These are phyloP conservation scores for Petasospora fabianii DNA, from an alignment of 1,139 yeast genomes.

Conservation along the genomic window DNA sequence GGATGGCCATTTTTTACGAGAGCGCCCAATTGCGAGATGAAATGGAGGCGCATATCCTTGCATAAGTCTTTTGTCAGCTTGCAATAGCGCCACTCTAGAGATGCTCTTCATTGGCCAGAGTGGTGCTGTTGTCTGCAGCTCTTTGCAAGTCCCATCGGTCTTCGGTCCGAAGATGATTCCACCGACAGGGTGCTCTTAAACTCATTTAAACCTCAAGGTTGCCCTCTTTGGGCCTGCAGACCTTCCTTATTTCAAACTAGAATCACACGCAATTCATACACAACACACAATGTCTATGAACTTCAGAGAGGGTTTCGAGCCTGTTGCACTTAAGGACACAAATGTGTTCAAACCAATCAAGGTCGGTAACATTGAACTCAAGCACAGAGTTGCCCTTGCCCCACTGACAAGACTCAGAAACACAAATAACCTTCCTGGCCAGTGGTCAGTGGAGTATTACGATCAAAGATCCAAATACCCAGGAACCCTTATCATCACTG, in stretches of 20 bases:
- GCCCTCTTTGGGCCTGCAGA: neutral
- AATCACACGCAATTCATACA: neutral
- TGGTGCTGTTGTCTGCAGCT: no score
- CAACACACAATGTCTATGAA: constrained; percentile 2
- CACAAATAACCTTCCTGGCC: constrained; percentile 34
- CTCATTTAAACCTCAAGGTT: no score
- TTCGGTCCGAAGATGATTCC: no score
- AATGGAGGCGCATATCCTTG: neutral
- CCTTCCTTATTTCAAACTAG: neutral
- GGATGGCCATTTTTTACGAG: constrained; percentile 6
- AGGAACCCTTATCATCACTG: constrained; percentile 46
- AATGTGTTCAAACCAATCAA: constrained; percentile 43
- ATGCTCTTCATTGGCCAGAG: no score
- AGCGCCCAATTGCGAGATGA: constrained; percentile 7
- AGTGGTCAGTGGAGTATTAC: constrained; percentile 39
- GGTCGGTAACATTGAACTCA: constrained; percentile 36
- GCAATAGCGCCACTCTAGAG: no score
- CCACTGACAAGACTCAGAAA: constrained; percentile 50
- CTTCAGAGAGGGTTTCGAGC: constrained; percentile 10
- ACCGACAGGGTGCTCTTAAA: no score
- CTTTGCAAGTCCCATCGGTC: no score
- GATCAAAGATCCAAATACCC: constrained; percentile 47
- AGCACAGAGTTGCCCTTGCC: constrained; percentile 42
- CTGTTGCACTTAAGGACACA: constrained; percentile 28
- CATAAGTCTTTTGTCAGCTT: neutral